phyloP scores from a whole-genome alignment of 2,329 filamentous ascomycete genomes.

The Trichophyton schoenleinii region DNA sequence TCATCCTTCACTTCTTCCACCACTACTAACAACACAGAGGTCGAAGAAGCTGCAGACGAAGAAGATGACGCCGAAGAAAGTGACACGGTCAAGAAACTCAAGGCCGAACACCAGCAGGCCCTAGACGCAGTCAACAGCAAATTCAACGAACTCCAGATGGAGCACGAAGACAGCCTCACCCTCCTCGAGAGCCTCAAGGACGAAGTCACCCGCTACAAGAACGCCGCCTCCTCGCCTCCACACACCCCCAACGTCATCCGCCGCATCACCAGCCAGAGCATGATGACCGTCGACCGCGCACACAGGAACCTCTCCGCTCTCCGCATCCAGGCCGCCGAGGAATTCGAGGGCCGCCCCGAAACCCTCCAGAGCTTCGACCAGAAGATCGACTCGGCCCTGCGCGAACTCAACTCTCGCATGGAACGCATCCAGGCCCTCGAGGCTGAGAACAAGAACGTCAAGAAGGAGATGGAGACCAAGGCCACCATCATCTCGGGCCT shows the following conservation, averaged over 20 bases:
- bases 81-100: slow-evolving; percentile 50
- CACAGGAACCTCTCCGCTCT: slow-evolving; percentile 84
- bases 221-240: slow-evolving; percentile 43
- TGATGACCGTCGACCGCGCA: slow-evolving; percentile 69
- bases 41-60: slow-evolving; percentile 13
- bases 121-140: slow-evolving; percentile 61
- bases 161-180: slow-evolving; percentile 70
- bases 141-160: slow-evolving; percentile 69
- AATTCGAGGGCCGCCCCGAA: slow-evolving; percentile 70
- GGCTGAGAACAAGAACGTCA: slow-evolving; percentile 65
- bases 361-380: slow-evolving; percentile 85
- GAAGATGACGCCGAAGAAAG: slow-evolving; percentile 50
- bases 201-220: slow-evolving; percentile 67
- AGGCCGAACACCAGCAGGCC: slow-evolving; percentile 63
- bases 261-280: slow-evolving; percentile 81
- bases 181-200: slow-evolving; percentile 85
- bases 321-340: slow-evolving; percentile 74
- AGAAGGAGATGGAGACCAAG: slow-evolving; percentile 95
- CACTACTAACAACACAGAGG: slow-evolving; percentile 25
- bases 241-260: slow-evolving; percentile 63
- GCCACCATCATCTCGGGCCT: slow-evolving; percentile 90
- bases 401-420: slow-evolving; percentile 73
- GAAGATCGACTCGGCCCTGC: slow-evolving; percentile 82
- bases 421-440: slow-evolving; percentile 87
- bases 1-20: slow-evolving; percentile 54